Percentiles rank a stretch among this genome's conserved stretches.
phyloP scores from a whole-genome alignment of 768 basidiomycete genomes.

The Suillus alpinus region DNA sequence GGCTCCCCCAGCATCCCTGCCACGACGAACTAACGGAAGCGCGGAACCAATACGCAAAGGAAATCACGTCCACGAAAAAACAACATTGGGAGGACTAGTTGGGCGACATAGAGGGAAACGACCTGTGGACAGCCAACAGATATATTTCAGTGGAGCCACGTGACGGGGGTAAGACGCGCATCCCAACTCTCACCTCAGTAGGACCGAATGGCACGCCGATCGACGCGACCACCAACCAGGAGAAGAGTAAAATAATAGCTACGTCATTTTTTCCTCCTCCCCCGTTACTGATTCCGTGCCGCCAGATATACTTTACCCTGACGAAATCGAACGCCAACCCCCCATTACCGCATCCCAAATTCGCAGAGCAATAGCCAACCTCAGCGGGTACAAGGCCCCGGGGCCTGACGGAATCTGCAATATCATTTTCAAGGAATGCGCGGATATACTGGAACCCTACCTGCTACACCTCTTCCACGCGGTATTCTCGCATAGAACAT shows the following conservation, averaged over 20 bases:
- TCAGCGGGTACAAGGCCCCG: conserved; percentile 15
- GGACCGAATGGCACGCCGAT: neutral
- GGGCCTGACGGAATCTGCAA: conserved; percentile 27
- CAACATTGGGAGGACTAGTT: conserved; percentile 21
- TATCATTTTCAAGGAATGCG: conserved; percentile 13
- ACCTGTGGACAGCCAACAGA: conserved; percentile 17
- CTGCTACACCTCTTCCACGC: conserved; percentile 14
- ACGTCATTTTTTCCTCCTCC: conserved; percentile 23
- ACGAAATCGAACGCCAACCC: neutral
- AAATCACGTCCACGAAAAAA: conserved; percentile 11
- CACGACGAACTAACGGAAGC: conserved; percentile 6
- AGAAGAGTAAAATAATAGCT: conserved; percentile 17
- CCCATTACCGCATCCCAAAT: conserved; percentile 15
- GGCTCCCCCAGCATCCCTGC: neutral
- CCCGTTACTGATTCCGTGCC: neutral
- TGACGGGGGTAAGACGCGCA: conserved; percentile 1
- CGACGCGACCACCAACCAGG: conserved; percentile 10
- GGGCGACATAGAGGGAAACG: conserved; percentile 7
- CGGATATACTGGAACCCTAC: conserved; percentile 7
- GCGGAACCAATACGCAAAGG: conserved; percentile 10
- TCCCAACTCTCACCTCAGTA: conserved; percentile 4
- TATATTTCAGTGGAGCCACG: conserved; percentile 2
- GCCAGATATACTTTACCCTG: conserved; percentile 5
- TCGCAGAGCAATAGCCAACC: neutral
- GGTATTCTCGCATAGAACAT: conserved; percentile 6